These are phyloP conservation scores for Nicotiana noctiflora DNA, from an alignment of 257 asterid species.

Conservation along the genomic window DNA sequence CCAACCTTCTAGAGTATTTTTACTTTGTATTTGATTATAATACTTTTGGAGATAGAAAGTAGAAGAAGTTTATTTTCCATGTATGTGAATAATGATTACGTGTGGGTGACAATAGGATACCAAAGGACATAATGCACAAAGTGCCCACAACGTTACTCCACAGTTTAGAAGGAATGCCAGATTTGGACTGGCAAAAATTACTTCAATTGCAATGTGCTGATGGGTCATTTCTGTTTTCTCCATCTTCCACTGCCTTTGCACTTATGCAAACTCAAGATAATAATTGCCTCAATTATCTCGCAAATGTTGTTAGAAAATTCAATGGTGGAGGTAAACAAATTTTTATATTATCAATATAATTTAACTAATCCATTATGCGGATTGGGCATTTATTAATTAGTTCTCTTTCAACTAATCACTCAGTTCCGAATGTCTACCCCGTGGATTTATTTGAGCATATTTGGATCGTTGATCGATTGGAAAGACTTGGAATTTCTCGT, in stretches of 20 bases:
- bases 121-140: slow-evolving; percentile 56
- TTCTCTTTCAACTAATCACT: background rate
- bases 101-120: slow-evolving; percentile 51
- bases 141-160: slow-evolving; percentile 87
- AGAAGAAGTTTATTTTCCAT: background rate
- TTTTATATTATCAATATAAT: background rate
- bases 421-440: slow-evolving; percentile 86
- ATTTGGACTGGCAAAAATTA: slow-evolving; percentile 68
- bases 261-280: slow-evolving; percentile 63
- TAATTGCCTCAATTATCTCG: slow-evolving; percentile 56
- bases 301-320: slow-evolving; percentile 40
- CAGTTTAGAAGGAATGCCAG: slow-evolving; percentile 80
- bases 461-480: slow-evolving; percentile 74
- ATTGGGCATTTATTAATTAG: background rate
- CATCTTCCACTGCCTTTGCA: slow-evolving; percentile 87
- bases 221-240: slow-evolving; percentile 91
- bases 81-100: slow-evolving; percentile 14
- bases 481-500: slow-evolving; percentile 71
- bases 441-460: slow-evolving; percentile 91
- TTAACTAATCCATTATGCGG: no score
- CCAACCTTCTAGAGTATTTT: background rate
- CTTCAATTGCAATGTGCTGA: slow-evolving; percentile 48
- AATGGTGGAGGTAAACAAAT: slow-evolving; percentile 65
- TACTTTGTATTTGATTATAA: background rate
- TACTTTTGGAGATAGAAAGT: background rate